phyloP scores from a whole-genome alignment of 345 rosid genomes.

The Moricandia moricandioides region DNA sequence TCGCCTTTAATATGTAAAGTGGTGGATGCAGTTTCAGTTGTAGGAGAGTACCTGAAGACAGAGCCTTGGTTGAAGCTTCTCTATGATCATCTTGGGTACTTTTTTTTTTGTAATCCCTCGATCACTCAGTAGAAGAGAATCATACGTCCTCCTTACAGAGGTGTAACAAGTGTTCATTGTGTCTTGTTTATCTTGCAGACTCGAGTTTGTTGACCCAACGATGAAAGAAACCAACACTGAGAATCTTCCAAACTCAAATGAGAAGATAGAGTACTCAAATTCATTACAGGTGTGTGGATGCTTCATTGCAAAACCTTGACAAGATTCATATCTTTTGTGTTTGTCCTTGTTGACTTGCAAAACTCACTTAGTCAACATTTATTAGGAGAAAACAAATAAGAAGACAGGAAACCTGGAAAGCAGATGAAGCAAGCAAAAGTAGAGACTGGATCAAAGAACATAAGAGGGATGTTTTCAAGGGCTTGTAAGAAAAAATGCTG shows the following conservation, averaged over 20 bases:
- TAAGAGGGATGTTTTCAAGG: conserved; percentile 81
- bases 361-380: background rate
- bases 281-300: conserved; percentile 49
- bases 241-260: conserved; percentile 28
- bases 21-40: conserved; percentile 61
- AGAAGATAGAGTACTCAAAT: conserved; percentile 37
- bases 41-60: conserved; percentile 75
- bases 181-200: conserved; percentile 42
- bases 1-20: conserved; percentile 43
- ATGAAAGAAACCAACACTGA: conserved; percentile 39
- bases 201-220: conserved; percentile 44
- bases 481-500: conserved; percentile 54
- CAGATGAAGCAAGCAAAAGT: conserved; percentile 61
- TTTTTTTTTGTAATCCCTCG: background rate
- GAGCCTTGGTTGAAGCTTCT: conserved; percentile 82
- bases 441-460: conserved; percentile 76
- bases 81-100: conserved; percentile 61
- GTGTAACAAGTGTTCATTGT: background rate
- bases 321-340: background rate
- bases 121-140: background rate
- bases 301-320: background rate
- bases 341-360: background rate
- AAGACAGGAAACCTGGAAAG: conserved; percentile 51
- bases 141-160: background rate
- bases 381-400: conserved; percentile 49